Evolutionary conservation across 169 alveolate genomes (phyloP), one percentile per base, ranked within the genome.

Genomic region (Cyclospora cayetanensis): DNA sequence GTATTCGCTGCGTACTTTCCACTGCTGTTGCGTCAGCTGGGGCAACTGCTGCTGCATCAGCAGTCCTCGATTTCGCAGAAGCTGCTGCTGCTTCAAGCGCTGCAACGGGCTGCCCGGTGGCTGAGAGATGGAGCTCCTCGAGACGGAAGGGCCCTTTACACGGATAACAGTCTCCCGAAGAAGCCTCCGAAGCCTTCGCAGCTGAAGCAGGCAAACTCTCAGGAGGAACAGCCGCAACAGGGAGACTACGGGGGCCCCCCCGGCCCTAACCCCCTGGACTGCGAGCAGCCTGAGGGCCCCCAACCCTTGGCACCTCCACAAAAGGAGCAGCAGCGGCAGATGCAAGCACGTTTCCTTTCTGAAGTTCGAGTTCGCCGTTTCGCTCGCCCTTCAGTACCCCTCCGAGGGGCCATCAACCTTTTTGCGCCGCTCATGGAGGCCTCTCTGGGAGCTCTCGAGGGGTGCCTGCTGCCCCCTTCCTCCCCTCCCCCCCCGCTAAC

Each of bases 51-150:
- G 76, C 76, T 18, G 76, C 76, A 65, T 35, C 76, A 65, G 76
- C 76, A 65, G 31, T 27, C 76, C 76, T 22, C 39, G 22, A 41
- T 65, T 41, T 22, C 76, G 4, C 76, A 65, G 39, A 65, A 65
- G 39, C 76, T 65, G 76, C 76, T 65, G 76, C 76, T 65, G 76
- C 76, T 65, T 35, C 76, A 65, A 41, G 76, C 76, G 25, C 29
- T 65, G 34, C 76, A 65, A 18, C 34, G 76, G 15, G 76, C 76
- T n/a, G 39, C 31, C 9, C 29, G 76, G 18, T 65, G 76, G 76
- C 76, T 65, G 1, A 65, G 37, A 25, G 76, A 5, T 35, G 76
- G 76, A 41, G 76, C 76, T 41, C 76, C 76, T 41, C 76, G 43
- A 2, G 76, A 65, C 31, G 76, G 25, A 18, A 31, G 39, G 76